Percentiles rank a stretch among this genome's conserved stretches.
phyloP scores from a whole-genome alignment of 768 basidiomycete genomes.

The Suillus bovinus region DNA sequence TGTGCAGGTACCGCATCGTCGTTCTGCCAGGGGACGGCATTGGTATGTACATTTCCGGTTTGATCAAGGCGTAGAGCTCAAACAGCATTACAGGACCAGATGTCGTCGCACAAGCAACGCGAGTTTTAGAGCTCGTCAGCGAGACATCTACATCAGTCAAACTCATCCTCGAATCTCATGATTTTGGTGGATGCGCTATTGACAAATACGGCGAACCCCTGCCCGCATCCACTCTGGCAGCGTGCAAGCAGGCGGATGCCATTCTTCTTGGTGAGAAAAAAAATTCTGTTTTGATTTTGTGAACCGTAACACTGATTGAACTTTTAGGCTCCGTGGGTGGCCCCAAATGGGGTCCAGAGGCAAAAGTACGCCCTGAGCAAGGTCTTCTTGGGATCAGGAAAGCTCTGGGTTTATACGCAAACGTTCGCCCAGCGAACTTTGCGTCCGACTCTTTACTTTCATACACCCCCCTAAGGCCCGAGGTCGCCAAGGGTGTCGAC shows the following conservation, averaged over 20 bases:
- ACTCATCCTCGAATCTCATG: constrained; percentile 71
- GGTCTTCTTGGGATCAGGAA: constrained; percentile 90
- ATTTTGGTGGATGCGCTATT: constrained; percentile 93
- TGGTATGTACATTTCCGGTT: constrained; percentile 52
- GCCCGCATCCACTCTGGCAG: constrained; percentile 80
- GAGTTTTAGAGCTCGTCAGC: constrained; percentile 75
- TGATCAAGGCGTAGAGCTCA: constrained; percentile 1
- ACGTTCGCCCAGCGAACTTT: constrained; percentile 96
- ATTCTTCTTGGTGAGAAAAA: constrained; percentile 89
- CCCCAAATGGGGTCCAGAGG: constrained; percentile 96
- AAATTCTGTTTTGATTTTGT: not conserved
- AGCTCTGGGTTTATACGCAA: constrained; percentile 92
- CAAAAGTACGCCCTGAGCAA: constrained; percentile 87
- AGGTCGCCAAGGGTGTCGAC: constrained; percentile 80
- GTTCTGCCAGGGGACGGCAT: constrained; percentile 98
- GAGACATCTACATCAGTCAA: constrained; percentile 61
- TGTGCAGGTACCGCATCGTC: constrained; percentile 76
- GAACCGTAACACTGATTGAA: constrained; percentile 11
- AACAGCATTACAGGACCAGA: constrained; percentile 67
- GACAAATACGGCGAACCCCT: constrained; percentile 85
- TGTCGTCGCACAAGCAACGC: constrained; percentile 82
- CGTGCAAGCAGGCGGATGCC: constrained; percentile 92
- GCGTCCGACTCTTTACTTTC: constrained; percentile 87
- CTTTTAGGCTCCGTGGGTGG: constrained; percentile 95
- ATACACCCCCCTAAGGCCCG: constrained; percentile 86